Conservation (phyloP, 805 yeast species). For the Trichomonascus vanleenenianus region DNA sequence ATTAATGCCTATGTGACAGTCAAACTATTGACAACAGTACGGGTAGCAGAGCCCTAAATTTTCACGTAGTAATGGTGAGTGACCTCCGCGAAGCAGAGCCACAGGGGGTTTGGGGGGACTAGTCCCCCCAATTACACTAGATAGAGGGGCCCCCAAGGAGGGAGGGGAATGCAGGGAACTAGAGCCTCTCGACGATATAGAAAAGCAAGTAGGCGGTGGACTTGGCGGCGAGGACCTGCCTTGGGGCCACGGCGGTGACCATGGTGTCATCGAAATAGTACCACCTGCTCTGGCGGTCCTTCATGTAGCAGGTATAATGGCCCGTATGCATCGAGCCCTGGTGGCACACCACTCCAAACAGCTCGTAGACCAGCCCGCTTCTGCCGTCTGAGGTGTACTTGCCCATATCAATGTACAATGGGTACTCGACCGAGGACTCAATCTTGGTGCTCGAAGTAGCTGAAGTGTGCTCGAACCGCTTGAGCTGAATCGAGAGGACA, state of each 20-base stretch:
- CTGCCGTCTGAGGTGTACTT: conserved; percentile 36
- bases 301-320: conserved; percentile 78
- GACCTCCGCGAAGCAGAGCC: too few relatives aligned
- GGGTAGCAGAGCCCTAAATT: too few relatives aligned
- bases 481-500: conserved; percentile 76
- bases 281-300: conserved; percentile 73
- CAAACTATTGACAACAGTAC: too few relatives aligned
- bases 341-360: conserved; percentile 83
- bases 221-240: conserved; percentile 46
- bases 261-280: conserved; percentile 85
- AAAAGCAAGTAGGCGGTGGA: conserved; percentile 75
- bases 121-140: too few relatives aligned
- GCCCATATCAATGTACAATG: conserved; percentile 63
- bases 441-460: conserved; percentile 48
- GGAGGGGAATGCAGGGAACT: not conserved
- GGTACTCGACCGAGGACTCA: conserved; percentile 66
- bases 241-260: conserved; percentile 55
- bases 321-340: conserved; percentile 94
- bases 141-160: too few relatives aligned
- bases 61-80: too few relatives aligned
- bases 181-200: conserved; percentile 20
- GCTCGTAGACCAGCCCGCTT: conserved; percentile 55
- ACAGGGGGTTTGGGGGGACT: too few relatives aligned
- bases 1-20: too few relatives aligned
- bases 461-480: conserved; percentile 50